Percentiles rank a stretch among this genome's conserved stretches.
Evolutionary conservation across 2,329 filamentous ascomycete species (phyloP).

Genomic region (Penicillium sp.): DNA sequence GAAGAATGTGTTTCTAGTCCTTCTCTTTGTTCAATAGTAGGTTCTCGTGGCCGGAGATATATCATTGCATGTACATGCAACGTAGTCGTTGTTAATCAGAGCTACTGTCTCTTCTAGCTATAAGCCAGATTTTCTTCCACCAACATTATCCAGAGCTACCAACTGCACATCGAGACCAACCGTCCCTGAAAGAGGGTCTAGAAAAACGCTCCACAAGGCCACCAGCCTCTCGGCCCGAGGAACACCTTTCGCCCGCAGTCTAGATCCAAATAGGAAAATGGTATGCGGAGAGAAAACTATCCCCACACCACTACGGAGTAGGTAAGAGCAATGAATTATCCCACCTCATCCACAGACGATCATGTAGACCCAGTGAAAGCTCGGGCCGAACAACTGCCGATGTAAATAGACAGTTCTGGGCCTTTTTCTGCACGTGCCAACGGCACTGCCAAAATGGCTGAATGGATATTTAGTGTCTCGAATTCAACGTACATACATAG

Average conservation of each 20-base stretch:
- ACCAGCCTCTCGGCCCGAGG: neutral
- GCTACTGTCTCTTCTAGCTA: too few relatives aligned
- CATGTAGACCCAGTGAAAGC: slow-evolving; percentile 53
- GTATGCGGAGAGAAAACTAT: slow-evolving; percentile 21
- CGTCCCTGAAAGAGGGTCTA: neutral
- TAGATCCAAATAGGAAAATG: slow-evolving; percentile 17
- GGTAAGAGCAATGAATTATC: slow-evolving; percentile 66
- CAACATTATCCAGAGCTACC: too few relatives aligned
- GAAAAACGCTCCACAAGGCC: neutral
- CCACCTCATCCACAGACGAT: slow-evolving; percentile 69
- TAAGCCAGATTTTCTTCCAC: neutral
- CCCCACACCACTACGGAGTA: slow-evolving; percentile 2
- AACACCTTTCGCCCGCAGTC: slow-evolving; percentile 15
- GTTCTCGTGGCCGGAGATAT: neutral
- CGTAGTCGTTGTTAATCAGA: neutral
- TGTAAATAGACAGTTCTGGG: neutral
- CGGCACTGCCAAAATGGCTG: neutral
- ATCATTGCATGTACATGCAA: too few relatives aligned
- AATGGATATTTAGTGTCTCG: neutral
- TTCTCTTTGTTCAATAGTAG: neutral
- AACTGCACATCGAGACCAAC: neutral
- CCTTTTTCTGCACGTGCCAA: neutral
- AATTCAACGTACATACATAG: neutral
- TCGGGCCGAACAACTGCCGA: neutral
- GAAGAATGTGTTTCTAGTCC: neutral